Evolutionary conservation across 306 rosid genomes (phyloP).

Genomic region (Cicer chorassanicum): DNA sequence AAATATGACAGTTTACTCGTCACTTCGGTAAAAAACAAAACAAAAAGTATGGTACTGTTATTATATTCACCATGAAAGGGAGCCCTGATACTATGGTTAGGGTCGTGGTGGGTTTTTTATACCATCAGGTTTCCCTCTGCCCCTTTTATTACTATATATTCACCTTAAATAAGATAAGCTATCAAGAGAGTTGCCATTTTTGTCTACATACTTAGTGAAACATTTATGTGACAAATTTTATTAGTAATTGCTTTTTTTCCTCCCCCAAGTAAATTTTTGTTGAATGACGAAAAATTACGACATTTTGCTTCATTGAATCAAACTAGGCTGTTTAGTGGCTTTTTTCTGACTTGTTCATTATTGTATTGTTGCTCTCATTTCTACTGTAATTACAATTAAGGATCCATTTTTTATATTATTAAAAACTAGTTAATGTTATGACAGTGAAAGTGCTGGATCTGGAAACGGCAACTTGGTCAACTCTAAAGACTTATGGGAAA

Average conservation of each 20-base stretch:
- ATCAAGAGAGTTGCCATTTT: conserved; percentile 22
- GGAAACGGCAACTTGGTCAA: conserved; percentile 78
- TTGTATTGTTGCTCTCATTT: conserved; percentile 11
- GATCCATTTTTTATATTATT: conserved; percentile 29
- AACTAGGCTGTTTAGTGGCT: conserved; percentile 5
- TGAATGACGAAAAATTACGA: conserved; percentile 23
- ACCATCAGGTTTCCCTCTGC: background rate
- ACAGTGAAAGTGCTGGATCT: conserved; percentile 79
- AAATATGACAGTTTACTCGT: conserved; percentile 1
- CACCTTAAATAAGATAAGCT: conserved; percentile 19
- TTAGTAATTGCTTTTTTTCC: background rate
- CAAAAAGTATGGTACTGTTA: conserved; percentile 1
- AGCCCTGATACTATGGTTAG: background rate
- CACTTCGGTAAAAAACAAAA: background rate
- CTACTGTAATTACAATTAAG: conserved; percentile 39
- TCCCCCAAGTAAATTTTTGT: background rate
- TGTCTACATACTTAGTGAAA: conserved; percentile 23
- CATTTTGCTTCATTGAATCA: conserved; percentile 32
- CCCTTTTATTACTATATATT: conserved; percentile 3
- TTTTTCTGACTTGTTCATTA: background rate
- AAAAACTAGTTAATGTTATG: conserved; percentile 35
- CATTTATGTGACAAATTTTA: conserved; percentile 14
- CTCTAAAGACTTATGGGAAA: conserved; percentile 81
- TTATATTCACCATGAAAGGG: conserved; percentile 18
- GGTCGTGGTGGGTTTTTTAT: background rate